phyloP scores from a whole-genome alignment of 1,139 yeast species.

The Debaryomyces sp. region DNA sequence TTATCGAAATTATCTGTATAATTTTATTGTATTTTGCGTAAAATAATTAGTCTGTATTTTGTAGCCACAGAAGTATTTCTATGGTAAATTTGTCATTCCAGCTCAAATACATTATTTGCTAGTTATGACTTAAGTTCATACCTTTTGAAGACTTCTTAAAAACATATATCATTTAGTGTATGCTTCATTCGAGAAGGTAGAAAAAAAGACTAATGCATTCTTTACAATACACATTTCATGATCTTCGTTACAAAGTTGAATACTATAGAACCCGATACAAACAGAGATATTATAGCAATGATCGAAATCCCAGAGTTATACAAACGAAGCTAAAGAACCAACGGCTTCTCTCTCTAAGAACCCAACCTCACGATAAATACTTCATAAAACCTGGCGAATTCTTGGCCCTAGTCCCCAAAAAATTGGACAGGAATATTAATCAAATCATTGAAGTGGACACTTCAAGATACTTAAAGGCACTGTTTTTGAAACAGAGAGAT shows the following conservation, averaged over 20 bases:
- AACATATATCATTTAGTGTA: neutral
- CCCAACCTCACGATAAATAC: slow-evolving; percentile 30
- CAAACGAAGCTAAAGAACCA: slow-evolving; percentile 39
- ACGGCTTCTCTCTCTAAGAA: slow-evolving; percentile 44
- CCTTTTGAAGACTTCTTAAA: neutral
- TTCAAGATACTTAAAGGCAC: slow-evolving; percentile 3
- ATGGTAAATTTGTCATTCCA: neutral
- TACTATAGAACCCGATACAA: slow-evolving; percentile 39
- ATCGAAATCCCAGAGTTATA: slow-evolving; percentile 40
- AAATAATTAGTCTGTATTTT: neutral
- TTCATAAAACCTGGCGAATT: slow-evolving; percentile 24
- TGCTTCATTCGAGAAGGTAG: neutral
- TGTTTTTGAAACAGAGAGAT: neutral
- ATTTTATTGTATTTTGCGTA: neutral
- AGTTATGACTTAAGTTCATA: neutral
- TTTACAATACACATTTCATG: slow-evolving; percentile 18
- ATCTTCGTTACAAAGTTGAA: slow-evolving; percentile 28
- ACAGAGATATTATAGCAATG: slow-evolving; percentile 45
- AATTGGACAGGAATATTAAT: neutral
- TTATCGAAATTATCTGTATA: neutral
- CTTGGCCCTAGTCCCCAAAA: slow-evolving; percentile 13
- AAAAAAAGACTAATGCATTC: slow-evolving; percentile 3
- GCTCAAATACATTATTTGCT: neutral
- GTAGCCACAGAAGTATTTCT: slow-evolving; percentile 2
- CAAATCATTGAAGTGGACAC: slow-evolving; percentile 4